Base-by-base conservation (phyloP, 805 yeast species). In the Yarrowia bubula region DNA sequence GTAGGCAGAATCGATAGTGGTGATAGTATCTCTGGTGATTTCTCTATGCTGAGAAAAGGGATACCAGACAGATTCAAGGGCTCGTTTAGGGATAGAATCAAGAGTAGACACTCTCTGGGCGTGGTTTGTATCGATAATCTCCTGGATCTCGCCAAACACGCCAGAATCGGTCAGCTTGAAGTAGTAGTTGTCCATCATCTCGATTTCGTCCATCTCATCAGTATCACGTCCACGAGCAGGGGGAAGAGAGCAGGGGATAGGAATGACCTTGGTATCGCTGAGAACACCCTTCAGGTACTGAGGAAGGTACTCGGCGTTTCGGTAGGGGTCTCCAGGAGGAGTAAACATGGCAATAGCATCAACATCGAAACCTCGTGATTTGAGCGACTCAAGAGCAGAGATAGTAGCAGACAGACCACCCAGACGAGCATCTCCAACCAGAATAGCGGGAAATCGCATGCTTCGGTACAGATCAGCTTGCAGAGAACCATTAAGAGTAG, bases 21-120 rank as follows among this genome's bases (percentile, higher is more conserved):
- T 65, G 15, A 71, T 71, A 4, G 68, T 66, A 3, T 66, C 60
- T 14, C 47, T 32, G 17, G 68, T 46, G 14, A 71, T 67, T 4
- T 60, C 51, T 18, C 42, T 31, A 32, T 71, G 73, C 38, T 71
- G 73, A n/a, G 73, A 65, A 41, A 70, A 71, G 4, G 73, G 73
- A 48, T 66, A 71, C 73, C 73, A 71, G 8, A 70, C 67, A 7
- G 63, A 53, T 11, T 46, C 35, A 6, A 65, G 60, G 5, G 71
- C 69, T 32, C 66, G 37, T 6, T 48, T 57, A 8, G 70, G 55
- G 64, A 70, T 65, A 5, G 46, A 28, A 8, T 51, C 55, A n/a
- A 70, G 46, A 8, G 41, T 22, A 2, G 46, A 38, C 4, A 69
- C 61, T 44, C 68, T 31, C 22, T 51, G 31, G 10, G 44, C 44